phyloP scores from a whole-genome alignment of 805 yeast genomes.

The Peterozyma toletana region DNA sequence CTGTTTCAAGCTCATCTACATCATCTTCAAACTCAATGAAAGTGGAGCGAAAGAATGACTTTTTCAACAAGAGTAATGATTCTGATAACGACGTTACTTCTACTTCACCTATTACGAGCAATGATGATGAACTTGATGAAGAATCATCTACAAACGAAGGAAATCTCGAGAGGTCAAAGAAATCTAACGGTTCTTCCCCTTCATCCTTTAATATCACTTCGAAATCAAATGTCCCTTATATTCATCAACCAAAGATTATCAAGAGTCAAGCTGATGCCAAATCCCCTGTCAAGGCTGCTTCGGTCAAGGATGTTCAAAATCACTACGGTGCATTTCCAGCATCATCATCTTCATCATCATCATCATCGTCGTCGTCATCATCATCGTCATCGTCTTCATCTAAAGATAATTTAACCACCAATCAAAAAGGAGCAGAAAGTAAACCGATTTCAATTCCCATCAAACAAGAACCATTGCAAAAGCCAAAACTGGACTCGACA shows the following conservation, averaged over 20 bases:
- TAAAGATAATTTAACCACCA: background rate
- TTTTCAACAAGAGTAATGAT: background rate
- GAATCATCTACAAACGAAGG: slow-evolving; percentile 1
- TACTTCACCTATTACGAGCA: slow-evolving; percentile 3
- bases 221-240: background rate
- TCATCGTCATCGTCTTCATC: slow-evolving; percentile 18
- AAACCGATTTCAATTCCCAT: no score
- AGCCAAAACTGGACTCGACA: no score
- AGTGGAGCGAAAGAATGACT: background rate
- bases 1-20: slow-evolving; percentile 3
- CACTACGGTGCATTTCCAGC: slow-evolving; percentile 4
- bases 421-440: no score
- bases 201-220: background rate
- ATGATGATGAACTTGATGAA: slow-evolving; percentile 8
- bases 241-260: background rate
- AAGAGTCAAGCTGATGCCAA: slow-evolving; percentile 17
- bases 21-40: slow-evolving; percentile 6
- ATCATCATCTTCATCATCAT: slow-evolving; percentile 5
- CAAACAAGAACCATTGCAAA: no score
- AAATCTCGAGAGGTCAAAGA: background rate
- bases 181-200: background rate
- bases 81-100: background rate
- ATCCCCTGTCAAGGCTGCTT: slow-evolving; percentile 8
- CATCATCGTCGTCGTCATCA: slow-evolving; percentile 12
- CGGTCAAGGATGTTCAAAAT: background rate